Evolutionary conservation across 495 filamentous ascomycete genomes (phyloP).

Genomic region (Penicilliopsis zonata): DNA sequence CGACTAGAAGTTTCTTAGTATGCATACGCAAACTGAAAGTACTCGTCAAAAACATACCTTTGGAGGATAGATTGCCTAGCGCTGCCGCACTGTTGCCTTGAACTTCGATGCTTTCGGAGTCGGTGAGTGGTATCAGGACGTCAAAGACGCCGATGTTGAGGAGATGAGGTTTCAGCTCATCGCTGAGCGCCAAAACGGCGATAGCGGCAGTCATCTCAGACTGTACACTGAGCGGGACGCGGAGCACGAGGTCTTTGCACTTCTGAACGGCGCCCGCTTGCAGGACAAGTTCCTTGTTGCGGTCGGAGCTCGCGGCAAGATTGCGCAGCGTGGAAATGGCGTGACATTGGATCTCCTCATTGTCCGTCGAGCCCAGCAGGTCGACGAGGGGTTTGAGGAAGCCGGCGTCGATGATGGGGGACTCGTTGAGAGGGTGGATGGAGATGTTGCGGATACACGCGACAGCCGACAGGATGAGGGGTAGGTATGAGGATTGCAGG

Average conservation of each 20-base stretch:
- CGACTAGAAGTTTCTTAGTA: too few species aligned
- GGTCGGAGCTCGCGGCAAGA: constrained; percentile 88
- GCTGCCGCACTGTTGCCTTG: constrained; percentile 97
- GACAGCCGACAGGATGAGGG: constrained; percentile 91
- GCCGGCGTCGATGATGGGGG: constrained; percentile 96
- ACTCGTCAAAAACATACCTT: constrained; percentile 61
- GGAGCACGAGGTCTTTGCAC: constrained; percentile 90
- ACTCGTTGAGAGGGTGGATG: constrained; percentile 97
- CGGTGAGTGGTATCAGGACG: constrained; percentile 88
- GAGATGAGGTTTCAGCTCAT: constrained; percentile 86
- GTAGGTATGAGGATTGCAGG: constrained; percentile 87
- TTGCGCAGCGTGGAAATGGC: constrained; percentile 96
- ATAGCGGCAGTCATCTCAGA: constrained; percentile 99
- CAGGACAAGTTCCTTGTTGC: constrained; percentile 91
- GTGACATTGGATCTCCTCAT: constrained; percentile 98
- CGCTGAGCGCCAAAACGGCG: constrained; percentile 90
- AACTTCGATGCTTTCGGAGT: constrained; percentile 91
- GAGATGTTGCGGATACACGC: constrained; percentile 98
- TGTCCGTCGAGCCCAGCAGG: constrained; percentile 85
- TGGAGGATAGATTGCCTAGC: constrained; percentile 88
- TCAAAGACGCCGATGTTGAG: constrained; percentile 93
- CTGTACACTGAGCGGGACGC: constrained; percentile 88
- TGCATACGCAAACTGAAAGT: too few species aligned
- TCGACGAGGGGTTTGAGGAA: constrained; percentile 91
- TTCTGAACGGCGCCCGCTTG: constrained; percentile 96